Evolutionary conservation across 2,329 filamentous ascomycete species (phyloP).

Genomic region (Exophiala mesophila): DNA sequence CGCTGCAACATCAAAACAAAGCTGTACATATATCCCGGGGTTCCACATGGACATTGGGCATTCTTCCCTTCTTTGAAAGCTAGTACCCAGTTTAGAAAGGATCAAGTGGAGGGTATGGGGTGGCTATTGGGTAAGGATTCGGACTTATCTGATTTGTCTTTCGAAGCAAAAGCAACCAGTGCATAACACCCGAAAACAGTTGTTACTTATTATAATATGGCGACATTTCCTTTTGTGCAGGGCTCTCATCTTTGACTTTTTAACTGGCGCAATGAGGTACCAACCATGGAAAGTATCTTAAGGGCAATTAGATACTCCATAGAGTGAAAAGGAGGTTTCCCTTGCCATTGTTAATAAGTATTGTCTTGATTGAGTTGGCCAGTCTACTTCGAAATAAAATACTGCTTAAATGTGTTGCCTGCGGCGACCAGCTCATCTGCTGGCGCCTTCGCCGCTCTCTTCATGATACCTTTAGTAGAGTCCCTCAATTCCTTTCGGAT

Average conservation of each 20-base stretch:
- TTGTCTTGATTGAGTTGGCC: too few relatives aligned
- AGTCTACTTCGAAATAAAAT: too few relatives aligned
- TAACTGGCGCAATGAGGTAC: too few relatives aligned
- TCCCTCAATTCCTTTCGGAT: conserved; percentile 9
- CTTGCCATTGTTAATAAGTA: too few relatives aligned
- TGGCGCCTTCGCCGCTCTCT: conserved; percentile 2
- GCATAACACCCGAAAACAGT: conserved; percentile 10
- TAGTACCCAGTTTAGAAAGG: conserved; percentile 26
- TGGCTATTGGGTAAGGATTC: conserved; percentile 21
- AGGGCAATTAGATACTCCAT: too few relatives aligned
- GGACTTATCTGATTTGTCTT: conserved; percentile 15
- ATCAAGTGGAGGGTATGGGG: conserved; percentile 24
- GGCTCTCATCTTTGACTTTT: too few relatives aligned
- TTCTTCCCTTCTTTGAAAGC: conserved; percentile 26
- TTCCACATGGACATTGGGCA: conserved; percentile 32
- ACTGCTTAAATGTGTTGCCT: too few relatives aligned
- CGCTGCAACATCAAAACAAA: conserved; percentile 28
- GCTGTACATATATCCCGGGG: conserved; percentile 30
- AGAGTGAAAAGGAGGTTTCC: too few relatives aligned
- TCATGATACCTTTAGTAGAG: conserved; percentile 4
- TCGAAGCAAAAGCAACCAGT: conserved; percentile 9
- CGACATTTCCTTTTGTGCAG: too few relatives aligned
- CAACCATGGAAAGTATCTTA: too few relatives aligned
- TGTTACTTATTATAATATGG: too few relatives aligned
- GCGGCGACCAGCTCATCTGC: not conserved